Base-by-base conservation (phyloP, 179 eudicot species). In the Heliamphora pulchella region DNA sequence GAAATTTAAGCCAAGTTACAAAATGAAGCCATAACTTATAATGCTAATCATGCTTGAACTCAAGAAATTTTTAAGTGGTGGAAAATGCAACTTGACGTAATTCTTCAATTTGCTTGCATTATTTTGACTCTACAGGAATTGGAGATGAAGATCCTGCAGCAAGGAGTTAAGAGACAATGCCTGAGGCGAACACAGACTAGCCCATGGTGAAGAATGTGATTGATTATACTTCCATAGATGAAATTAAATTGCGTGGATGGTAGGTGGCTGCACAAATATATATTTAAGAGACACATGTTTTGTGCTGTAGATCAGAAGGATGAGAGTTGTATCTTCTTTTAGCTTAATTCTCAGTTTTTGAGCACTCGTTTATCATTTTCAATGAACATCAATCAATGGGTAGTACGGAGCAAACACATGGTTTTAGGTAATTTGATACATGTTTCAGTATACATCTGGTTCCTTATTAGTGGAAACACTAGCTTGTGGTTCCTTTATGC, bases 181-280 rank as follows among this genome's bases (percentile, higher is more conserved):
- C 62, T 89, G 82, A 86, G 80, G 73, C 79, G 90, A 83, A 89
- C 91, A 46, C 85, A 75, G 44, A 87, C 91, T 7, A 89, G 91
- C 9, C 91, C 89, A 3, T 89, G 91, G 89, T 89, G 81, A 88
- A 86, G 41, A 71, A 51, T 3, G 58, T 53, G 44, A 72, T 75
- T 18, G n/a, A 80, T 80, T 44, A 47, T 65, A 64, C 22, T 62
- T 62, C 13, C 53, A 62, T 64, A 4, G 69, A 50, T 74, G 43
- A 66, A 74, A 18, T 51, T 41, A 71, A 3, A 54, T 46, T 3
- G 39, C 51, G 4, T 39, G 61, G 17, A 78, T 61, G 17, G 20
- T 63, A 51, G 69, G 58, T 80, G 61, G 58, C 73, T 75, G 82
- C 31, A 31, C 31, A 31, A 31, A 31, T 78, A 73, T 41, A 73